Evolutionary conservation across 2,329 filamentous ascomycete species (phyloP).

Genomic region (Colletotrichum theobromicola): DNA sequence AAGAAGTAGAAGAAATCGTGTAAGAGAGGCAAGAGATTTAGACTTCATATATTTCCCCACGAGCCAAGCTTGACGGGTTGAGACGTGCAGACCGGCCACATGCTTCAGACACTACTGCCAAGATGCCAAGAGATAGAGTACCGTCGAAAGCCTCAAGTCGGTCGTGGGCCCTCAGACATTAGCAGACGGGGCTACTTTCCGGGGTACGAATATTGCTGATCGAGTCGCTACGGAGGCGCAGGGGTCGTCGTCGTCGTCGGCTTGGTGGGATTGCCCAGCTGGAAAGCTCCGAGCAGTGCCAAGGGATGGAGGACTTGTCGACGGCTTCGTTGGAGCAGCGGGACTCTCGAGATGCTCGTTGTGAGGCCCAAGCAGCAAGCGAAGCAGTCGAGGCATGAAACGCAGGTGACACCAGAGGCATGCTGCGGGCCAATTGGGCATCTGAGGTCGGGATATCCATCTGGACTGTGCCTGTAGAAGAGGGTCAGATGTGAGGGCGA

Average conservation of each 20-base stretch:
- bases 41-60: slow-evolving; percentile 21
- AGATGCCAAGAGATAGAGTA: slow-evolving; percentile 17
- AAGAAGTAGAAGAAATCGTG: neutral
- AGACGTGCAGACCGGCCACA: slow-evolving; percentile 7
- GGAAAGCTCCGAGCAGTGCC: slow-evolving; percentile 15
- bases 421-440: slow-evolving; percentile 10
- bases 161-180: slow-evolving; percentile 12
- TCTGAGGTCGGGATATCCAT: slow-evolving; percentile 8
- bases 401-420: slow-evolving; percentile 21
- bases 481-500: slow-evolving; percentile 7
- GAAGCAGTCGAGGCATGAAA: slow-evolving; percentile 20
- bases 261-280: slow-evolving; percentile 14
- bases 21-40: neutral
- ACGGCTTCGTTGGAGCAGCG: neutral
- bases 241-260: neutral
- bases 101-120: slow-evolving; percentile 13
- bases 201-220: slow-evolving; percentile 7
- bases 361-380: slow-evolving; percentile 12
- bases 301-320: neutral
- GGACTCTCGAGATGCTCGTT: neutral
- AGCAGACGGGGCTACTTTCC: slow-evolving; percentile 1
- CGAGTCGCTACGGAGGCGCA: slow-evolving; percentile 14
- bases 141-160: slow-evolving; percentile 10
- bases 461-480: slow-evolving; percentile 3
- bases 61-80: slow-evolving; percentile 10